Evolutionary conservation across 1,284 basidiomycete genomes (phyloP).

Genomic region (Ustilago loliicola): DNA sequence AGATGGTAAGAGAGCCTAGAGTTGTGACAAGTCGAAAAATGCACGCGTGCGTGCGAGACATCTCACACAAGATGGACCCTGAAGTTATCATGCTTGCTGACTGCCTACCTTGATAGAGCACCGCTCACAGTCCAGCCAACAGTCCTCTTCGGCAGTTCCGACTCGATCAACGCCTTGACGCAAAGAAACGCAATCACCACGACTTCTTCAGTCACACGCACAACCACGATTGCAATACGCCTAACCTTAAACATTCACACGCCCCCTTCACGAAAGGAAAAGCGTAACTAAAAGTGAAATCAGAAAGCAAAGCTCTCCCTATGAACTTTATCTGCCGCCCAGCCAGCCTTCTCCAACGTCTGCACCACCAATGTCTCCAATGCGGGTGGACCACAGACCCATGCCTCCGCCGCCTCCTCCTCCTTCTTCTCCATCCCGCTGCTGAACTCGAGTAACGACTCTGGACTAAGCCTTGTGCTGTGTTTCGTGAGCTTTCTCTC

Average conservation of each 20-base stretch:
- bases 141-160: too few relatives aligned
- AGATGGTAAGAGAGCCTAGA: neutral
- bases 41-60: constrained; percentile 13
- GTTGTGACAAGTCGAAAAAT: constrained; percentile 12
- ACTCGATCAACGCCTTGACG: too few relatives aligned
- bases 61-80: constrained; percentile 23
- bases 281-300: neutral
- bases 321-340: constrained; percentile 19
- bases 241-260: neutral
- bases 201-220: neutral
- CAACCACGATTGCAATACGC: neutral
- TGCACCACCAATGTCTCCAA: constrained; percentile 22
- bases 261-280: neutral
- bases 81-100: neutral
- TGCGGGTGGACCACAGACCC: constrained; percentile 35
- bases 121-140: too few relatives aligned
- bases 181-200: too few relatives aligned
- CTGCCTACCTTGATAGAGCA: neutral
- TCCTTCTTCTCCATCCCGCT: neutral
- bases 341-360: constrained; percentile 25
- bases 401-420: constrained; percentile 20
- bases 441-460: constrained; percentile 9
- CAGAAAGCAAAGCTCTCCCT: constrained; percentile 40
- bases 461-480: constrained; percentile 18
- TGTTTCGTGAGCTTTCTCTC: constrained; percentile 11